phyloP scores from a whole-genome alignment of 441 rosid species.

The Bocquillonia castaneifolia region DNA sequence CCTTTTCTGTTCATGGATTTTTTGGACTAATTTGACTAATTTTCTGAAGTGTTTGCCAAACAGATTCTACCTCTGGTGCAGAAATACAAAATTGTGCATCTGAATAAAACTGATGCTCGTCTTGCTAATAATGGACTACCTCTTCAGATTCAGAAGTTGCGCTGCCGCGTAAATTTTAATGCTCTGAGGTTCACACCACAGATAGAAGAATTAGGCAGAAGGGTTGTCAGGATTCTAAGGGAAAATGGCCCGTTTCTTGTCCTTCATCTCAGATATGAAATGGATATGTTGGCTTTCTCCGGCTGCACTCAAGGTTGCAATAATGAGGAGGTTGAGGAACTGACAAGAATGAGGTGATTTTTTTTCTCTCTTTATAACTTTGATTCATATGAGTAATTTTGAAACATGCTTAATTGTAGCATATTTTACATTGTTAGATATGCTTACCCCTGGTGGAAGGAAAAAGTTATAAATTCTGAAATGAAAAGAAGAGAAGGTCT shows the following conservation, averaged over 20 bases:
- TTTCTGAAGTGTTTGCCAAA: constrained; percentile 19
- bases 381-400: not conserved
- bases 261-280: constrained; percentile 84
- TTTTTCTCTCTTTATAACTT: constrained; percentile 17
- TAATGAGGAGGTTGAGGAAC: constrained; percentile 60
- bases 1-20: not conserved
- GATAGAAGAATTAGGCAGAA: constrained; percentile 75
- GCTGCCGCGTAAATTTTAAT: constrained; percentile 75
- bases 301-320: constrained; percentile 83
- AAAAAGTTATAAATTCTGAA: constrained; percentile 68
- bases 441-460: constrained; percentile 94
- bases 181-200: constrained; percentile 70
- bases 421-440: constrained; percentile 40
- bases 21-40: constrained; percentile 16
- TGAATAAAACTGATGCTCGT: constrained; percentile 76
- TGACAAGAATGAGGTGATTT: constrained; percentile 77
- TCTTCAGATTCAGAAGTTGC: constrained; percentile 59
- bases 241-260: constrained; percentile 70
- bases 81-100: constrained; percentile 67
- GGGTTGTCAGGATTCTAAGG: constrained; percentile 56
- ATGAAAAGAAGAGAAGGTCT: constrained; percentile 72
- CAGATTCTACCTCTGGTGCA: constrained; percentile 79
- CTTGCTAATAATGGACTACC: constrained; percentile 70
- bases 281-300: constrained; percentile 90
- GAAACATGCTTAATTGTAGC: not conserved